phyloP scores from a whole-genome alignment of 2,329 filamentous ascomycete genomes.

The Botrytis paeoniae region DNA sequence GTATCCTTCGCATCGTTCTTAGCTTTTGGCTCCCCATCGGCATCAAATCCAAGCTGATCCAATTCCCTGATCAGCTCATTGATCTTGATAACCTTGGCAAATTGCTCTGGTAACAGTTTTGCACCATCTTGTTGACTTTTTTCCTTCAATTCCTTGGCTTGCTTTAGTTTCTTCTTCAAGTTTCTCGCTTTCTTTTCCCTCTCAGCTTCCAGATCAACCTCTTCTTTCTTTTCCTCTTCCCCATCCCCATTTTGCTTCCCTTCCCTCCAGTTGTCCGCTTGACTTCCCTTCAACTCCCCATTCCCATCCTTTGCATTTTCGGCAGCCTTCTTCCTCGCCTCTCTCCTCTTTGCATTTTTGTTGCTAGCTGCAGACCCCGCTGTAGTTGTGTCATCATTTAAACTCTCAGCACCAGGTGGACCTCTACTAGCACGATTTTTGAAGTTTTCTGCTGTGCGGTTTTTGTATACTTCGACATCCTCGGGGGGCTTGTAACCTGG shows the following conservation, averaged over 20 bases:
- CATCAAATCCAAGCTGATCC: constrained; percentile 78
- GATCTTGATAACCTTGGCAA: constrained; percentile 97
- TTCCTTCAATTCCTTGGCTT: constrained; percentile 83
- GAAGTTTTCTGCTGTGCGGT: constrained; percentile 80
- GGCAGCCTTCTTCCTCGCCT: constrained; percentile 61
- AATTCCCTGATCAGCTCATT: constrained; percentile 88
- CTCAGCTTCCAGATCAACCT: constrained; percentile 67
- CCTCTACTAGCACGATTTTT: constrained; percentile 69
- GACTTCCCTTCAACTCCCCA: constrained; percentile 36
- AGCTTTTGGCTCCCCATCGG: constrained; percentile 65
- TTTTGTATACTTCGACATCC: constrained; percentile 95
- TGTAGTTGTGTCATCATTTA: constrained; percentile 45
- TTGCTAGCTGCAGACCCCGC: constrained; percentile 55
- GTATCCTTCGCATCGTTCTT: constrained; percentile 23
- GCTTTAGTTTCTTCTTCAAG: constrained; percentile 89
- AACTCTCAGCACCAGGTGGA: constrained; percentile 70
- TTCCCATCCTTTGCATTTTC: constrained; percentile 45
- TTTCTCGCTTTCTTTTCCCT: constrained; percentile 91
- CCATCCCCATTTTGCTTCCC: constrained; percentile 25
- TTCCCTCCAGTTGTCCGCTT: constrained; percentile 39
- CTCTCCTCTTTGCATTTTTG: constrained; percentile 82
- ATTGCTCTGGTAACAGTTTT: constrained; percentile 83
- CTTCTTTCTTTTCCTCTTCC: constrained; percentile 30
- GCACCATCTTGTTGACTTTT: constrained; percentile 83
- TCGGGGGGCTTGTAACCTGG: constrained; percentile 93